Base-by-base conservation (phyloP, 192 early-diverging fungal genomes). In the Rhizoclosmatium sp. region DNA sequence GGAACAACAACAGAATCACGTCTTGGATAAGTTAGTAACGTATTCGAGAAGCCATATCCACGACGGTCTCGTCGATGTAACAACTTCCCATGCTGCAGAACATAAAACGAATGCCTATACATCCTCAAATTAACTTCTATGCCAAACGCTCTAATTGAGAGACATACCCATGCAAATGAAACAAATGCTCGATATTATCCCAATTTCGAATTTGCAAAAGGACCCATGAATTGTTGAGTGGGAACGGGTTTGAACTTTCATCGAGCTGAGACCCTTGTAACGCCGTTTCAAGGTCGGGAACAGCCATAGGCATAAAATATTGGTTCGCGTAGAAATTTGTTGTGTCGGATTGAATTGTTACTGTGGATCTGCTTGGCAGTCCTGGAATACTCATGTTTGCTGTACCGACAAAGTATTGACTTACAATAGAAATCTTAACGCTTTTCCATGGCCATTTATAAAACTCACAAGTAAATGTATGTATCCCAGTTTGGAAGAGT, bases 341-440 rank as follows among this genome's bases (percentile, higher is more conserved):
- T 10, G 21, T 51, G 39, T 71, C 51, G 46, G n/a, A 9, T 5
- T 31, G 5, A 10, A 71, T 0, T 10, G 49, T 71, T 31, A 71
- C 51, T 48, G 47, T 49, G 4, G 69, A 71, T 41, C 48, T 46
- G 83, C 56, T 92, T 90, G 12, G 90, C 84, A 41, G 48, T 71
- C 12, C 48, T 56, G 10, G 3, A 19, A 14, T 5, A n/a, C 2
- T 71, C 69, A 54, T 7, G 5, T 7, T 54, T 16, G 5, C 16
- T 54, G 9, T 54, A 12, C 9, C 51, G 51, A 4, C n/a, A 1
- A 46, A 68, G 47, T 19, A 42, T 68, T 41, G 14, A 16, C 66
- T 9, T 68, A 68, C 9, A 0, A 41, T 9, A 68, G 44, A 40
- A 21, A 62, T 40, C 60, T 31, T 31, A 31, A 31, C 31, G 31